A percentile compares a stretch with the other conserved stretches of the same genome.
phyloP scores from a whole-genome alignment of 805 yeast genomes.

The Ogataea degrootiae region DNA sequence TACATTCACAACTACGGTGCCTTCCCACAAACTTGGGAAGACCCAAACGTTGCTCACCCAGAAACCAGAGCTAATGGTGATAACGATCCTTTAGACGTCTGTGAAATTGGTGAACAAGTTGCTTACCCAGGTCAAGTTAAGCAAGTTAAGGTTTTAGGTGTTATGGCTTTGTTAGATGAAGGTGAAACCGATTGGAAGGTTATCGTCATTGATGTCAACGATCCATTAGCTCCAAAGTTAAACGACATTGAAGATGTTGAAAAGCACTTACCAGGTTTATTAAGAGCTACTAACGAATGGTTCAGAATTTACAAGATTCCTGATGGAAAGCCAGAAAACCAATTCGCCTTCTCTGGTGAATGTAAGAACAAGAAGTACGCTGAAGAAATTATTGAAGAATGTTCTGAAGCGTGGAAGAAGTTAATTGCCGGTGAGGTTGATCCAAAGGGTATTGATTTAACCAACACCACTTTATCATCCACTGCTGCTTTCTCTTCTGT shows the following conservation, averaged over 20 bases:
- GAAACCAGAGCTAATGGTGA: conserved; percentile 72
- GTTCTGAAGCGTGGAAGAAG: conserved; percentile 78
- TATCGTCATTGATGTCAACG: conserved; percentile 80
- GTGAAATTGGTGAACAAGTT: conserved; percentile 72
- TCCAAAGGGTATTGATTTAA: conserved; percentile 64
- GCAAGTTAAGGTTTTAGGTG: conserved; percentile 89
- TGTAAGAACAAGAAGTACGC: conserved; percentile 87
- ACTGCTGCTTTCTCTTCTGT: conserved; percentile 50
- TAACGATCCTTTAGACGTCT: conserved; percentile 81
- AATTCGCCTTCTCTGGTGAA: conserved; percentile 94
- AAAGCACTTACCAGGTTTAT: conserved; percentile 83
- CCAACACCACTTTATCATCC: conserved; percentile 65
- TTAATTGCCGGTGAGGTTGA: conserved; percentile 62
- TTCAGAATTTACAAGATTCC: conserved; percentile 97
- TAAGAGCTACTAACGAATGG: conserved; percentile 96
- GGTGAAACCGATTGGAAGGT: conserved; percentile 92
- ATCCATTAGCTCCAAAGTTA: conserved; percentile 83
- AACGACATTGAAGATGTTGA: conserved; percentile 90
- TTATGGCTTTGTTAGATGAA: conserved; percentile 90
- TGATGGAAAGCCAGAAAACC: conserved; percentile 95
- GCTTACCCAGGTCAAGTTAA: conserved; percentile 68
- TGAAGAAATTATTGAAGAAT: conserved; percentile 74
- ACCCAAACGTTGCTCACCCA: conserved; percentile 58
- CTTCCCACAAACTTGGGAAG: conserved; percentile 93
- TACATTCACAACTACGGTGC: conserved; percentile 99